phyloP scores from a whole-genome alignment of 176 grass and related monocot species.

The Hyparrhenia diplandra region DNA sequence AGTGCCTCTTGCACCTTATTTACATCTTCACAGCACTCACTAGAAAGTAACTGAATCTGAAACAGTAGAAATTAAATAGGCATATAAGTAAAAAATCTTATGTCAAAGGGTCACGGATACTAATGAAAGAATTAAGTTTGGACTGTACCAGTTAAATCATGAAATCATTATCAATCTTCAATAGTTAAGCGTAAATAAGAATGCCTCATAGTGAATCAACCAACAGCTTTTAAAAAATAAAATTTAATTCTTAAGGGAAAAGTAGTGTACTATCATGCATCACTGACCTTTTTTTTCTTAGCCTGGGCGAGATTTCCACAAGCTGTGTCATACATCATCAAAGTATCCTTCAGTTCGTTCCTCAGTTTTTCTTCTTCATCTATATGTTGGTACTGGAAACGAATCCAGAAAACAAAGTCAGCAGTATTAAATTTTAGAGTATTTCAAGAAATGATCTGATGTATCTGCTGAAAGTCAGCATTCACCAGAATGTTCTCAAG shows the following conservation, averaged over 20 bases:
- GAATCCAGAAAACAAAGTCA: constrained; percentile 28
- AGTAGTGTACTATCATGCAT: neutral
- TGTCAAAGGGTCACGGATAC: neutral
- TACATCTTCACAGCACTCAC: constrained; percentile 41
- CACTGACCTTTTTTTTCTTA: constrained; percentile 53
- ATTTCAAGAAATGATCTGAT: constrained; percentile 1
- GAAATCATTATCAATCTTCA: neutral
- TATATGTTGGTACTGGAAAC: constrained; percentile 46
- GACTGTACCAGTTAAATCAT: neutral
- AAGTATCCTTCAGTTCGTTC: constrained; percentile 54
- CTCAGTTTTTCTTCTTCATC: constrained; percentile 62
- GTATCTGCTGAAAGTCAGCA: constrained; percentile 9
- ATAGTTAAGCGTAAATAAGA: neutral
- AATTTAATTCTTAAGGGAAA: neutral
- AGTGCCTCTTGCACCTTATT: constrained; percentile 53
- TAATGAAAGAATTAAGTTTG: neutral
- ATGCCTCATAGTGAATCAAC: neutral
- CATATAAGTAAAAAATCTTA: constrained; percentile 8
- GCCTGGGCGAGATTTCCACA: constrained; percentile 58
- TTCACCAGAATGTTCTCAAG: constrained; percentile 16
- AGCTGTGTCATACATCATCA: constrained; percentile 50
- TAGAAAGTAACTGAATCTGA: constrained; percentile 61
- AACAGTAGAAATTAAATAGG: constrained; percentile 23
- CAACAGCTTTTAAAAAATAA: neutral
- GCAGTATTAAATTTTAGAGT: neutral